Evolutionary conservation across 176 grass and related monocot species (phyloP), one percentile per base, ranked within the genome.

Genomic region (Coix lacrymajobi): DNA sequence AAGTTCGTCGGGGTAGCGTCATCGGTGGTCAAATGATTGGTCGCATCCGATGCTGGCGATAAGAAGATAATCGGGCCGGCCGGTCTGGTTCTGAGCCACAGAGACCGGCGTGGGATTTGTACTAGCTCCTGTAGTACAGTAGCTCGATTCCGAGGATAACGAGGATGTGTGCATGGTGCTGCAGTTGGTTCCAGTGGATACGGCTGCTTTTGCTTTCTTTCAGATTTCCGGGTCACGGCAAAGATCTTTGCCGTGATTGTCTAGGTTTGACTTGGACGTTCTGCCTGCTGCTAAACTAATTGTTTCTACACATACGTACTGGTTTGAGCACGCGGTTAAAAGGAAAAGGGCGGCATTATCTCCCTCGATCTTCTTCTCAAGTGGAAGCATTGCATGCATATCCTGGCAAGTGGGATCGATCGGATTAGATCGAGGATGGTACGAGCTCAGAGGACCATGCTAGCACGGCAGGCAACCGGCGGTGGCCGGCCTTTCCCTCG

Each of bases 171-270:
- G n/a, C 29, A 30, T 33, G 33, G 26, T 28, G 71, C 14, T 15
- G 51, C 74, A 44, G 85, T 26, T 60, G 56, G 56, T 17, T 6
- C 20, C 32, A n/a, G 10, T 69, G 71, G 72, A 69, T 70, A 31
- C 46, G 13, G 0, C 20, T 30, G 75, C 68, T 84, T 77, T 79
- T 67, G 75, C 81, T 84, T 88, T 79, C 86, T 7, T 3, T 7
- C 26, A 6, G 54, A 88, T 88, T 32, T 71, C 2, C 29, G 10
- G 51, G 37, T 48, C 20, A 8, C 3, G 33, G 29, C 80, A 65
- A 65, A 48, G 74, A 81, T 85, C 85, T 91, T 78, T 82, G 82
- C 82, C 78, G 66, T 85, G 85, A 88, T 88, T 40, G 8, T 25
- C 0, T 43, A 44, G 77, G 81, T 84, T 88, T 85, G 77, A 80